These are phyloP conservation scores for Gelatoporia subvermispora DNA, from an alignment of 768 basidiomycete species.

Conservation along the genomic window DNA sequence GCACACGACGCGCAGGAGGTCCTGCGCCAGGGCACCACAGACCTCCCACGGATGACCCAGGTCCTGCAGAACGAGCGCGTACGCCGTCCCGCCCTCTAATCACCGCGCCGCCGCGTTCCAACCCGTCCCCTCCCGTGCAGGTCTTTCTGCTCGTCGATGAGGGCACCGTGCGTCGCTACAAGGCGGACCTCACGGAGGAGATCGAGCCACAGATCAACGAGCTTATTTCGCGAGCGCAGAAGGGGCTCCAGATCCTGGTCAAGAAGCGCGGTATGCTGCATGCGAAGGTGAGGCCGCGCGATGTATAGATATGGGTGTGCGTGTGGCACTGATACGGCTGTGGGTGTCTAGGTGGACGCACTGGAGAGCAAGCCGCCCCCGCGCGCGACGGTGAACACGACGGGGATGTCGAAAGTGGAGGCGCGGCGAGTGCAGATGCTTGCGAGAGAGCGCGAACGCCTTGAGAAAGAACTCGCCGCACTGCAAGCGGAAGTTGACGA, in stretches of 20 bases:
- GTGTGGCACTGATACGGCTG: neutral
- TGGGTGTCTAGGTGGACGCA: conserved; percentile 46
- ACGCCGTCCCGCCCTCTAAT: conserved; percentile 11
- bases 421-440: conserved; percentile 60
- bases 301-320: neutral
- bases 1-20: conserved; percentile 65
- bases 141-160: conserved; percentile 74
- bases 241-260: conserved; percentile 54
- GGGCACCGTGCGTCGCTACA: conserved; percentile 66
- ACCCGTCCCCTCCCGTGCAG: conserved; percentile 36
- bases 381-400: conserved; percentile 42
- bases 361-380: conserved; percentile 36
- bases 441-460: conserved; percentile 57
- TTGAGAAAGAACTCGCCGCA: conserved; percentile 57
- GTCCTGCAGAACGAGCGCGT: conserved; percentile 68
- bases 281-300: conserved; percentile 46
- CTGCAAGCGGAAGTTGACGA: conserved; percentile 60
- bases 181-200: conserved; percentile 70
- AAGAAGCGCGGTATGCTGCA: conserved; percentile 61
- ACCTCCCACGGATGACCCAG: conserved; percentile 66
- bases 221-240: conserved; percentile 65
- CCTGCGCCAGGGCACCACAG: conserved; percentile 64
- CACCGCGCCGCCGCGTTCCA: neutral
- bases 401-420: conserved; percentile 59
- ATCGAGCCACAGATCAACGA: conserved; percentile 79